Evolutionary conservation across 108 stramenopile species (phyloP).

Genomic region (Cyclostephanos invisitatus): DNA sequence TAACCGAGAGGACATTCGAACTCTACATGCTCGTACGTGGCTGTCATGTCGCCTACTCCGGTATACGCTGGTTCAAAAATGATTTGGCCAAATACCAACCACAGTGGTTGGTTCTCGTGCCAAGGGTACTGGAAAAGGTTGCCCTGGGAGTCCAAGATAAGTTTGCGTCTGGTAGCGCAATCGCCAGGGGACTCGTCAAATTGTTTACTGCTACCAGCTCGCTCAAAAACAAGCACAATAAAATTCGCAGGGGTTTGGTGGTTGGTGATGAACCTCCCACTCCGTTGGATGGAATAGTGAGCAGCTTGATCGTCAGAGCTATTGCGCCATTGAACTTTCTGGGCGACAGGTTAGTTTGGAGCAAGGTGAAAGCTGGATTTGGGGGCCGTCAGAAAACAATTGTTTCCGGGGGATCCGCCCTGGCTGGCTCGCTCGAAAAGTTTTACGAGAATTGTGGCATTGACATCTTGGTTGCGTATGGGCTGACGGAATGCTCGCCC

Average conservation of each 20-base stretch:
- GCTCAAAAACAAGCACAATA: conserved; percentile 58
- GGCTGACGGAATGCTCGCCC: conserved; percentile 86
- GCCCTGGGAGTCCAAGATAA: conserved; percentile 89
- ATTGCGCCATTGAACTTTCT: conserved; percentile 75
- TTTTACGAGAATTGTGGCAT: conserved; percentile 91
- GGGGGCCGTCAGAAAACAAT: conserved; percentile 85
- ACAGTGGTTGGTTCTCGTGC: conserved; percentile 92
- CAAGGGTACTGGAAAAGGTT: conserved; percentile 91
- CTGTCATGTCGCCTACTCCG: conserved; percentile 88
- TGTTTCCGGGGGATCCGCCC: conserved; percentile 88
- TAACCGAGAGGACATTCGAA: conserved; percentile 91
- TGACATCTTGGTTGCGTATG: conserved; percentile 87
- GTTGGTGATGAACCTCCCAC: conserved; percentile 66
- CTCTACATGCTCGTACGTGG: conserved; percentile 80
- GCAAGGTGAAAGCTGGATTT: conserved; percentile 89
- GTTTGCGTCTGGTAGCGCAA: conserved; percentile 74
- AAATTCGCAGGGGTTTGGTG: conserved; percentile 72
- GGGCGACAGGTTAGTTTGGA: conserved; percentile 93
- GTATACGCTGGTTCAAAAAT: conserved; percentile 88
- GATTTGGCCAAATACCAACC: conserved; percentile 93
- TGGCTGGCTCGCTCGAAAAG: conserved; percentile 82
- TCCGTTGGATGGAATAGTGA: conserved; percentile 46
- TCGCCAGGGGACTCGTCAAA: conserved; percentile 71
- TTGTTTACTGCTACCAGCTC: conserved; percentile 68
- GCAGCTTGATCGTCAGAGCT: conserved; percentile 53